A percentile compares a stretch with the other conserved stretches of the same genome.
These are phyloP conservation scores for Erigeron philadelphicus DNA, from an alignment of 140 eudicot genomes.

Conservation along the genomic window DNA sequence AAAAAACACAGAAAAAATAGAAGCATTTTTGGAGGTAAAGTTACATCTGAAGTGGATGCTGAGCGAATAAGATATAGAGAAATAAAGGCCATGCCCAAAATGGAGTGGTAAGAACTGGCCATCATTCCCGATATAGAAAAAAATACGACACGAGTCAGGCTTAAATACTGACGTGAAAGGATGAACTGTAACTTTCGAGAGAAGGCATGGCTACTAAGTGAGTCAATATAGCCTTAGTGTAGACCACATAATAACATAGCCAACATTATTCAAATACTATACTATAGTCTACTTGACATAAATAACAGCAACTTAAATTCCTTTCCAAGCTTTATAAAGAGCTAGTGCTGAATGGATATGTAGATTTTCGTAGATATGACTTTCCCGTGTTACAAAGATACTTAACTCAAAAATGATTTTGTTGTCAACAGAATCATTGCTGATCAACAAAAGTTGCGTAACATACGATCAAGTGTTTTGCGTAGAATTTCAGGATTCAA, in stretches of 20 bases:
- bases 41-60: constrained; percentile 49
- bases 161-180: constrained; percentile 40
- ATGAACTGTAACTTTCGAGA: constrained; percentile 16
- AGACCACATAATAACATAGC: constrained; percentile 25
- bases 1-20: constrained; percentile 22
- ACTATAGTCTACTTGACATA: constrained; percentile 15
- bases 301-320: constrained; percentile 2
- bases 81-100: constrained; percentile 43
- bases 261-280: neutral
- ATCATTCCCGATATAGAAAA: constrained; percentile 38
- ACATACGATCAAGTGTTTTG: constrained; percentile 31
- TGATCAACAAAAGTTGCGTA: constrained; percentile 35
- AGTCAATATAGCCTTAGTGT: constrained; percentile 12
- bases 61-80: constrained; percentile 44
- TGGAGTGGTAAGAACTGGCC: constrained; percentile 34
- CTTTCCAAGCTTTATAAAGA: constrained; percentile 18
- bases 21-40: constrained; percentile 26
- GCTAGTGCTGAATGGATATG: constrained; percentile 19
- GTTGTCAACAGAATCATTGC: constrained; percentile 46
- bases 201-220: constrained; percentile 12
- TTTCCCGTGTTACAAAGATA: constrained; percentile 19
- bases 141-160: constrained; percentile 20
- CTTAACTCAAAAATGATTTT: constrained; percentile 22
- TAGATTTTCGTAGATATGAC: constrained; percentile 19
- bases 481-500: constrained; percentile 37